These are phyloP conservation scores for Colletotrichum euphorbiae DNA, from an alignment of 2,329 filamentous ascomycete species.

Conservation along the genomic window DNA sequence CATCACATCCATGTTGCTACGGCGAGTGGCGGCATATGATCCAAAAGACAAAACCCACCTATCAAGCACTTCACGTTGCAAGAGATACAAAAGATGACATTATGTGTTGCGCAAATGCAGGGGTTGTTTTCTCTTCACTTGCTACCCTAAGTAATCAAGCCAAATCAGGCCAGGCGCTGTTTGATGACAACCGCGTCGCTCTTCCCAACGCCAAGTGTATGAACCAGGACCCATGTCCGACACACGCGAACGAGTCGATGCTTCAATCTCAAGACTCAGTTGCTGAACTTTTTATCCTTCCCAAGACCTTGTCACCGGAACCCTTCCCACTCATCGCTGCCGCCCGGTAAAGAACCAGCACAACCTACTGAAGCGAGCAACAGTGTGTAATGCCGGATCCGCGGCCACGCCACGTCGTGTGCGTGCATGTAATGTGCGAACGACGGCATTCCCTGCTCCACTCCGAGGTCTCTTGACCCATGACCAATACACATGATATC, in stretches of 20 bases:
- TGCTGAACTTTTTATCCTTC: slow-evolving; percentile 34
- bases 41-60: no score
- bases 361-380: slow-evolving; percentile 1
- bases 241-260: slow-evolving; percentile 30
- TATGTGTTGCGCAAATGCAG: slow-evolving; percentile 23
- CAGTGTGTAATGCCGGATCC: not conserved
- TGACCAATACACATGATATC: slow-evolving; percentile 20
- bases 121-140: slow-evolving; percentile 24
- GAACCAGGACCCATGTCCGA: slow-evolving; percentile 20
- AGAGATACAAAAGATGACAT: no score
- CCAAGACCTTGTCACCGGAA: not conserved
- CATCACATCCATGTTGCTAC: no score
- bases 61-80: no score
- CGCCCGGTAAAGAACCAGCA: slow-evolving; percentile 14
- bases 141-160: slow-evolving; percentile 38
- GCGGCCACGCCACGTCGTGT: not conserved
- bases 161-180: slow-evolving; percentile 26
- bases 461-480: slow-evolving; percentile 1
- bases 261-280: slow-evolving; percentile 40
- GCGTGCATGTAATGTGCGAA: not conserved
- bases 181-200: slow-evolving; percentile 18
- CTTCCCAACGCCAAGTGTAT: slow-evolving; percentile 33
- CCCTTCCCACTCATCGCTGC: not conserved
- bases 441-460: slow-evolving; percentile 2
- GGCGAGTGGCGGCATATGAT: no score